Evolutionary conservation across 1,284 basidiomycete species (phyloP), one percentile per base, ranked within the genome.

Genomic region (Ceratobasidium sp.): DNA sequence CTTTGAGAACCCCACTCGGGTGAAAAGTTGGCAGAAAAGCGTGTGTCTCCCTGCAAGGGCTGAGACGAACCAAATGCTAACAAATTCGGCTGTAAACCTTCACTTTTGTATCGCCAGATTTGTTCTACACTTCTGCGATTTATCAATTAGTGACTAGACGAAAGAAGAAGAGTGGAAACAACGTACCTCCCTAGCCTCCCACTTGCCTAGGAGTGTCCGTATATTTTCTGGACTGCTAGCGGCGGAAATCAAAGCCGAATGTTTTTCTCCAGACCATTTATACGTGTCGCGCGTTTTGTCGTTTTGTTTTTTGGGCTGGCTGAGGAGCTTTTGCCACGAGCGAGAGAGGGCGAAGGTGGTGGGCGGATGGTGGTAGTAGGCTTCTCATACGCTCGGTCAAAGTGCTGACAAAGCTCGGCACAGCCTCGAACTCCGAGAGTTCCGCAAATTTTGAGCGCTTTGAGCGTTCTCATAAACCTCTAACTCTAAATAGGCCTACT

Each of bases 121-220:
- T 58, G 26, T 58, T 58, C 55, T 58, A 23, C 10, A 18, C 9
- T 18, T 18, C 26, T 10, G 10, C 33, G 33, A 33, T 33, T 33
- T 33, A 33, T 33, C 33, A 33, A 33, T 33, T 33, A 33, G 33
- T 33, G 33, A 33, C 33, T 33, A 33, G 33, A 33, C 33, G 33
- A 33, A 33, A 33, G 33, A 33, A 33, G 33, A 33, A 33, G 33
- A 33, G 33, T 23, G 26, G n/a, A 58, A 28, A n/a, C 33, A 33
- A 58, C n/a, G 13, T 58, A 58, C 55, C 26, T 58, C 55, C 15
- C 55, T n/a, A 23, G 55, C n/a, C 26, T 58, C 55, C n/a, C n/a
- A n/a, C 55, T 58, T 58, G 55, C 55, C 55, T n/a, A 58, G 26
- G n/a, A 58, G 55, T 15, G 55, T 58, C 9, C 55, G 55, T 23